Evolutionary conservation across 106 monocot genomes (phyloP).

Genomic region (Acorus gramineus): DNA sequence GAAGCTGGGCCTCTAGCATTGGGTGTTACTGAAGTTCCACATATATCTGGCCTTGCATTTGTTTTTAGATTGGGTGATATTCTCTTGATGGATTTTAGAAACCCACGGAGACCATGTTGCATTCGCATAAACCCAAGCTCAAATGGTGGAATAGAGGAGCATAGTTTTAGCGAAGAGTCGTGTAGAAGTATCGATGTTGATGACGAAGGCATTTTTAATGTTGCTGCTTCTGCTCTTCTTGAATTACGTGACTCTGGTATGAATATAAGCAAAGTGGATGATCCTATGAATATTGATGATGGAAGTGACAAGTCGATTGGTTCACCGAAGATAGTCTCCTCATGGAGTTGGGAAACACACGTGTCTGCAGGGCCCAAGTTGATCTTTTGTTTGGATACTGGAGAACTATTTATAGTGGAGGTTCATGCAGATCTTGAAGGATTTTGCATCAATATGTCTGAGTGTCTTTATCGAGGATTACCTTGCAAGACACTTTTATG

Average conservation of each 20-base stretch:
- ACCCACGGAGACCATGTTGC: slow-evolving; percentile 41
- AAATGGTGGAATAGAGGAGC: slow-evolving; percentile 39
- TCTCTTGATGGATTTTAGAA: slow-evolving; percentile 73
- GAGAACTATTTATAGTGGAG: slow-evolving; percentile 63
- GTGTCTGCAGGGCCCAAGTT: slow-evolving; percentile 40
- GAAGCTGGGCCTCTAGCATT: slow-evolving; percentile 57
- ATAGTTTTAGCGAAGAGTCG: slow-evolving; percentile 36
- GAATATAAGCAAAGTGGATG: slow-evolving; percentile 37
- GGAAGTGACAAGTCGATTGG: slow-evolving; percentile 14
- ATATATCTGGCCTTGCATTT: slow-evolving; percentile 76
- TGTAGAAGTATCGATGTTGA: slow-evolving; percentile 43
- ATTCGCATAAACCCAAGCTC: slow-evolving; percentile 43
- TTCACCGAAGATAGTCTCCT: slow-evolving; percentile 42
- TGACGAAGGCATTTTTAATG: slow-evolving; percentile 76
- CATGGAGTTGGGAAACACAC: slow-evolving; percentile 76
- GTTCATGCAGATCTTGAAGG: slow-evolving; percentile 38
- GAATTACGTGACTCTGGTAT: slow-evolving; percentile 58
- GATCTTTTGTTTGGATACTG: slow-evolving; percentile 68
- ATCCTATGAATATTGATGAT: slow-evolving; percentile 75
- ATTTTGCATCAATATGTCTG: slow-evolving; percentile 37
- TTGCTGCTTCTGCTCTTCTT: slow-evolving; percentile 76
- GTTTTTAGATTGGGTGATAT: slow-evolving; percentile 74
- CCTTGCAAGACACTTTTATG: slow-evolving; percentile 76
- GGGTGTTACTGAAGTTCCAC: slow-evolving; percentile 56
- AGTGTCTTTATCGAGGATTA: slow-evolving; percentile 42